Evolutionary conservation across 176 grass and related monocot species (phyloP), one percentile per base, ranked within the genome.

Genomic region (Lolium multiflorum): DNA sequence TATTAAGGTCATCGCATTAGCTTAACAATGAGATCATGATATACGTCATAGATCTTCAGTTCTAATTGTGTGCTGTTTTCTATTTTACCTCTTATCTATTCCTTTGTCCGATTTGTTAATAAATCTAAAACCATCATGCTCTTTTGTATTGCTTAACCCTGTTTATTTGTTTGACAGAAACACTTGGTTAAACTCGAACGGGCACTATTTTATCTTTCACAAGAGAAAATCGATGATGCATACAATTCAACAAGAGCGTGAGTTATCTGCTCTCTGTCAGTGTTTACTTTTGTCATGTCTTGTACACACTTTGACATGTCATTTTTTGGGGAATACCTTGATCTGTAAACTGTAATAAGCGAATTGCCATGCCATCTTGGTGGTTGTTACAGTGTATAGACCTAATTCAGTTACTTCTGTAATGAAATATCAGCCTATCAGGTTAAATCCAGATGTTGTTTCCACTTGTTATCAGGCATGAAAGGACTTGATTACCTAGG

Each of bases 181-280:
- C 13, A 87, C 64, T 71, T 86, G 64, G 75, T 95, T 82, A 92
- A 63, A 72, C 83, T 95, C 6, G 86, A 92, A 49, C 72, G 87
- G 79, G 88, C 93, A 57, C 59, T 92, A 24, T 95, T 91, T 86
- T 84, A 90, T 84, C 59, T 95, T 82, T 87, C 86, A 31, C 88
- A 89, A 84, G 88, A 83, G 43, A 79, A 84, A 26, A 46, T 92
- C 21, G 38, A 79, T 35, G 63, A 89, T 76, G 93, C 90, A 76
- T 61, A 89, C 74, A 84, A 87, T 70, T 72, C 56, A 78, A 92
- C 86, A 74, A 95, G 82, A 95, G 50, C 51, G 90, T 95, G 39
- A 15, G 93, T 91, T 47, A 82, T 25, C 12, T 66, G 22, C 48
- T 61, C 16, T 68, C 44, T 68, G 35, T 13, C 15, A 26, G 15